phyloP scores from a whole-genome alignment of 2,329 filamentous ascomycete genomes.

The Aspergillus udagawae region DNA sequence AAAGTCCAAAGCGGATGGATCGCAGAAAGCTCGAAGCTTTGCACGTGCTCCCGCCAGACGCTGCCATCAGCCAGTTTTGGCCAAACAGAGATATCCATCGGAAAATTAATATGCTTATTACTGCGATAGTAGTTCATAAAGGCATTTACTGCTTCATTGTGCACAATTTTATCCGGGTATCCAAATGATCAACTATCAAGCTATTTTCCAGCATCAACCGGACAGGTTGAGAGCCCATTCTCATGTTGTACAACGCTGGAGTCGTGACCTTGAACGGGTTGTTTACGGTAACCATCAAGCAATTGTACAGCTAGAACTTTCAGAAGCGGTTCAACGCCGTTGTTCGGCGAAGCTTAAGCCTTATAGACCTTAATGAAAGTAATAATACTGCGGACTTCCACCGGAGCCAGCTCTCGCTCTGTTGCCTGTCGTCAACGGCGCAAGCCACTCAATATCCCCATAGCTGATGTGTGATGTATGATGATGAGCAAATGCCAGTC shows the following conservation, averaged over 20 bases:
- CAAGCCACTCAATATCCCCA: not conserved
- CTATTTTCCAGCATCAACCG: not conserved
- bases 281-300: not conserved
- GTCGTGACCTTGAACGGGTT: not conserved
- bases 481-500: not conserved
- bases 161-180: not conserved
- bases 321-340: not conserved
- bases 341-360: not conserved
- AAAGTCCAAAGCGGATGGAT: constrained; percentile 4
- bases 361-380: not conserved
- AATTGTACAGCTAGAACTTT: not conserved
- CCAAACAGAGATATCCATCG: not conserved
- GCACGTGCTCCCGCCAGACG: constrained; percentile 20
- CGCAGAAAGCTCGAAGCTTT: constrained; percentile 12
- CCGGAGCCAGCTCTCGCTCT: not conserved
- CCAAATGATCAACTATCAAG: not conserved
- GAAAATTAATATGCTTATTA: not conserved
- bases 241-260: not conserved
- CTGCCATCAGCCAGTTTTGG: constrained; percentile 3
- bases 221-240: not conserved
- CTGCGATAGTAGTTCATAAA: not conserved
- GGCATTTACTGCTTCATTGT: not conserved
- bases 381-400: not conserved
- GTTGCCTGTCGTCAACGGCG: not conserved
- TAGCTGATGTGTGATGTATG: not conserved